Conservation (phyloP, 2,329 filamentous ascomycete species). For the Fusarium keratoplasticum region DNA sequence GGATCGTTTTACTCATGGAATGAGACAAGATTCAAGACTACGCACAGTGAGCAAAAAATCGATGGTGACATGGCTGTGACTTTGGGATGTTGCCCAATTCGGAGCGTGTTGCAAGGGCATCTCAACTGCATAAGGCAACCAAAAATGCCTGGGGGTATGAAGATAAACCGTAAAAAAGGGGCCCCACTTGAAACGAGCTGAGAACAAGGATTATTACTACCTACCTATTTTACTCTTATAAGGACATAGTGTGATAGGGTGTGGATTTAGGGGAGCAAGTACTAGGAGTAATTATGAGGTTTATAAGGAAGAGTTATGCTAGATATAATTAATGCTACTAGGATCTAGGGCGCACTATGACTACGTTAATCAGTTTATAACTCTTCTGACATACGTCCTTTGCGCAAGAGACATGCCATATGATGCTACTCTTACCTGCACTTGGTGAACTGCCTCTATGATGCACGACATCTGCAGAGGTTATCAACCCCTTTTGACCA, state of each 20-base stretch:
- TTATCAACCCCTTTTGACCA: not conserved
- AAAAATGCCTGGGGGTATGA: not conserved
- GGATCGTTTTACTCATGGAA: not conserved
- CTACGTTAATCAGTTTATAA: not conserved
- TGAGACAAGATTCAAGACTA: rapidly evolving
- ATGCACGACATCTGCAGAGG: not conserved
- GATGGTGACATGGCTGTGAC: not conserved
- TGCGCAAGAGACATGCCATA: not conserved
- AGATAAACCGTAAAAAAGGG: not conserved
- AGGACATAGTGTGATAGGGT: not conserved
- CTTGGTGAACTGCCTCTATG: not conserved
- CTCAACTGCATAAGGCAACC: slow-evolving; percentile 6
- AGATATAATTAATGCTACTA: not conserved
- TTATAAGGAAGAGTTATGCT: not conserved
- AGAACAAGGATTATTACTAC: not conserved
- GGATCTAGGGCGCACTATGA: not conserved
- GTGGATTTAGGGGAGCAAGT: not conserved
- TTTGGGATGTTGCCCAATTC: not conserved
- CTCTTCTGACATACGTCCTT: not conserved
- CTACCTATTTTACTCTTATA: not conserved
- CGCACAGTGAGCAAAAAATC: not conserved
- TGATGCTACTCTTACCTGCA: not conserved
- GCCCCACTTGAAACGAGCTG: not conserved
- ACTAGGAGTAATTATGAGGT: not conserved
- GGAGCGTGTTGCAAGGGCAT: not conserved